Conservation (phyloP, 192 early-diverging fungal genomes). For the Coemansia sp. region DNA sequence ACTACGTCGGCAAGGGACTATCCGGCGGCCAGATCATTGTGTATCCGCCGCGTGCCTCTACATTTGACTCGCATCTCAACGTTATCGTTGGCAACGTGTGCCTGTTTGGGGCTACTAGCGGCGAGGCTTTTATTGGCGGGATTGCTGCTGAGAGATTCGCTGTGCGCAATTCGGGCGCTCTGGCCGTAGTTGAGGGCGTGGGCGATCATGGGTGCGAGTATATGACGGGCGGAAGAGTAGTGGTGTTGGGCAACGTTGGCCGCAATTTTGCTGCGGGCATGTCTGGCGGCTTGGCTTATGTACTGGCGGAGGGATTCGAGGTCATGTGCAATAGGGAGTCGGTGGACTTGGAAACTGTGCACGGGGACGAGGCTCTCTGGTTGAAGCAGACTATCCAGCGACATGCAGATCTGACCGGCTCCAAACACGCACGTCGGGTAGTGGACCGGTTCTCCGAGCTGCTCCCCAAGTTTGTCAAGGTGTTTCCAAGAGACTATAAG, state of each 20-base stretch:
- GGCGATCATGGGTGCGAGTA: constrained; percentile 99
- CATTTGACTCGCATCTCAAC: constrained; percentile 83
- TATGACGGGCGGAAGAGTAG: constrained; percentile 96
- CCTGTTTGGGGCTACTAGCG: constrained; percentile 93
- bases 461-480: constrained; percentile 85
- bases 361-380: constrained; percentile 71
- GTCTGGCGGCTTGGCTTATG: constrained; percentile 95
- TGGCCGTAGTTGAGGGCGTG: constrained; percentile 91
- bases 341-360: constrained; percentile 82
- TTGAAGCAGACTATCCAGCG: constrained; percentile 76
- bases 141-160: constrained; percentile 97
- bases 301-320: constrained; percentile 71
- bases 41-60: constrained; percentile 79
- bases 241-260: constrained; percentile 85
- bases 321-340: constrained; percentile 86
- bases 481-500: constrained; percentile 92
- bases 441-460: constrained; percentile 67
- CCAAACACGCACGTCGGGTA: constrained; percentile 67
- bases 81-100: constrained; percentile 97
- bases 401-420: constrained; percentile 80
- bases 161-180: constrained; percentile 97
- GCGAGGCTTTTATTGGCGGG: constrained; percentile 88
- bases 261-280: constrained; percentile 99
- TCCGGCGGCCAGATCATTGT: constrained; percentile 89
- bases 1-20: constrained; percentile 98